Evolutionary conservation across 2,329 filamentous ascomycete species (phyloP).

Genomic region (Hypomyces rosellus): DNA sequence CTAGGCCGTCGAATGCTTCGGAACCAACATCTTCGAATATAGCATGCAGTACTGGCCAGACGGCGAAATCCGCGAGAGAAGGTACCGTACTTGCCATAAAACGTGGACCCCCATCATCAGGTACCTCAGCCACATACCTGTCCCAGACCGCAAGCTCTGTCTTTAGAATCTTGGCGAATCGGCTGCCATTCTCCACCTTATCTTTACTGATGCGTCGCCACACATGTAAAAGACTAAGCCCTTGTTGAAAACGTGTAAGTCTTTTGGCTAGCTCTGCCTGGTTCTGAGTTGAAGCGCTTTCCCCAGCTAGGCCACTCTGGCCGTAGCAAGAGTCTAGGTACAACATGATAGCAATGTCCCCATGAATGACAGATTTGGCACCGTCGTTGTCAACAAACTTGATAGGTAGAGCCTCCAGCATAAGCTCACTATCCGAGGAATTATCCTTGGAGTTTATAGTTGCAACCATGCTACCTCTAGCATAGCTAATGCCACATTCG

Average conservation of each 20-base stretch:
- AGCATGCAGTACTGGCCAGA: constrained; percentile 50
- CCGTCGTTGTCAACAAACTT: constrained; percentile 52
- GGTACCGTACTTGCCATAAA: constrained; percentile 40
- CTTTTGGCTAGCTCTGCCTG: constrained; percentile 28
- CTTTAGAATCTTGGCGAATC: constrained; percentile 19
- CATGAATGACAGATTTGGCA: constrained; percentile 39
- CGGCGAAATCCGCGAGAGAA: constrained; percentile 47
- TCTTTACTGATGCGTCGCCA: constrained; percentile 24
- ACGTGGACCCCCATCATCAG: constrained; percentile 19
- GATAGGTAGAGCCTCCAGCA: constrained; percentile 24
- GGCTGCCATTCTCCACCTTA: constrained; percentile 8
- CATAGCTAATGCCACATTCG: constrained; percentile 41
- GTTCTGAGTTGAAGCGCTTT: constrained; percentile 17
- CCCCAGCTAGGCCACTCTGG: constrained; percentile 14
- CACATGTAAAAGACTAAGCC: constrained; percentile 28
- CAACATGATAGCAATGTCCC: constrained; percentile 48
- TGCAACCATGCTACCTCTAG: constrained; percentile 35
- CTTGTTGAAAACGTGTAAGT: constrained; percentile 37
- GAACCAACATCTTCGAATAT: constrained; percentile 31
- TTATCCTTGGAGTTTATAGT: constrained; percentile 1
- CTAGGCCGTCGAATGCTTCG: constrained; percentile 24
- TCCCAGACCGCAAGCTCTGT: constrained; percentile 37
- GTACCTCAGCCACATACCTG: constrained; percentile 19
- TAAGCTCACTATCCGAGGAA: not conserved
- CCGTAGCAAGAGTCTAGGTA: constrained; percentile 54